These are phyloP conservation scores for peach (Prunus persica) DNA, from an alignment of 306 rosid species.

Conservation along the genomic window DNA sequence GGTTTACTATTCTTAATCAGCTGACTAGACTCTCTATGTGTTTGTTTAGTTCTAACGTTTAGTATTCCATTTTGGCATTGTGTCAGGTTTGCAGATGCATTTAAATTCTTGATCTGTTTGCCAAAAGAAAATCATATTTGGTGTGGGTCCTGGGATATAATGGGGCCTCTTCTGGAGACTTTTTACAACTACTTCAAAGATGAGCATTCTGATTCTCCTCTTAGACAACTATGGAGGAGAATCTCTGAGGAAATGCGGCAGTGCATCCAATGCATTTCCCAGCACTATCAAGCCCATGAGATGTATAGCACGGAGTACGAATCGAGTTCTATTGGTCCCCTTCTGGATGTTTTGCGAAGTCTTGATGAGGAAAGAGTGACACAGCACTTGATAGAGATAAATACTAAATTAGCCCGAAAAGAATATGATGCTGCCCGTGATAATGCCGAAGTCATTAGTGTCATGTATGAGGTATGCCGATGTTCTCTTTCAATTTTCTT, in stretches of 20 bases:
- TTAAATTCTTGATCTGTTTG: constrained; percentile 58
- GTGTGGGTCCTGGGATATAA: constrained; percentile 87
- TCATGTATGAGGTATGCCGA: constrained; percentile 67
- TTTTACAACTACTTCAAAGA: constrained; percentile 87
- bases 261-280: constrained; percentile 83
- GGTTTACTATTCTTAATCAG: not conserved
- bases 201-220: constrained; percentile 72
- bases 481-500: not conserved
- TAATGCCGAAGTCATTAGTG: constrained; percentile 72
- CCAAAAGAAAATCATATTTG: constrained; percentile 75
- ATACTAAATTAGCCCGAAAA: constrained; percentile 46
- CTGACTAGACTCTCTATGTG: not conserved
- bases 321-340: constrained; percentile 72
- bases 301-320: constrained; percentile 73
- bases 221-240: constrained; percentile 76
- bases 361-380: constrained; percentile 86
- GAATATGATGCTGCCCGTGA: constrained; percentile 60
- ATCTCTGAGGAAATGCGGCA: constrained; percentile 63
- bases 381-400: constrained; percentile 56
- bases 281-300: constrained; percentile 83
- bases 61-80: not conserved
- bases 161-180: constrained; percentile 93
- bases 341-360: constrained; percentile 68
- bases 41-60: not conserved
- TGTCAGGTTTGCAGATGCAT: constrained; percentile 86